These are phyloP conservation scores for Ceratocystis variospora DNA, from an alignment of 2,329 filamentous ascomycete species.

Conservation along the genomic window DNA sequence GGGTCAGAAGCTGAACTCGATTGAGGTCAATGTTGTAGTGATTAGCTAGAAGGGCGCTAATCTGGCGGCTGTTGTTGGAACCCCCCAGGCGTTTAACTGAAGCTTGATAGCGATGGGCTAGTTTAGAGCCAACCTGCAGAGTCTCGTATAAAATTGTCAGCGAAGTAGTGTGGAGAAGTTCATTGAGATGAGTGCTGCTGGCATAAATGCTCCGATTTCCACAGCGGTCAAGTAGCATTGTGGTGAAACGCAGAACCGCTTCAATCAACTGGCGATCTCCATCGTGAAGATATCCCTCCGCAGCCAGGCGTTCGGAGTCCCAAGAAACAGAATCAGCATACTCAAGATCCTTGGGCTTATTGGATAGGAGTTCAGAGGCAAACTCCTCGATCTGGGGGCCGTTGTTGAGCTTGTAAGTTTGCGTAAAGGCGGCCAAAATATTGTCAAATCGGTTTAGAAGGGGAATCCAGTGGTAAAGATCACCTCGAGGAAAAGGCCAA, in stretches of 20 bases:
- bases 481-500: slow-evolving; percentile 93
- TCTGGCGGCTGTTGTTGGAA: slow-evolving; percentile 40
- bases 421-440: slow-evolving; percentile 68
- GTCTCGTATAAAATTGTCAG: slow-evolving; percentile 63
- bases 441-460: slow-evolving; percentile 86
- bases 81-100: slow-evolving; percentile 61
- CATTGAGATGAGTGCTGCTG: slow-evolving; percentile 79
- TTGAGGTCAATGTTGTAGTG: slow-evolving; percentile 75
- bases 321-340: slow-evolving; percentile 29
- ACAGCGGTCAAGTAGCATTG: slow-evolving; percentile 81
- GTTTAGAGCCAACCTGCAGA: slow-evolving; percentile 66
- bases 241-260: slow-evolving; percentile 69
- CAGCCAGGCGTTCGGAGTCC: slow-evolving; percentile 34
- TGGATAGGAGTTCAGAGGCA: slow-evolving; percentile 48
- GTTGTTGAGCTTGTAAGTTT: slow-evolving; percentile 63
- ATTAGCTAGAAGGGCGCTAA: slow-evolving; percentile 64
- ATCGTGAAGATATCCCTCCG: slow-evolving; percentile 53
- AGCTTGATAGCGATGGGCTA: slow-evolving; percentile 85
- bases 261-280: slow-evolving; percentile 73
- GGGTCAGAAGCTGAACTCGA: slow-evolving; percentile 67
- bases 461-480: slow-evolving; percentile 96
- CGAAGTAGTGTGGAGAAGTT: slow-evolving; percentile 77
- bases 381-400: slow-evolving; percentile 74
- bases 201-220: slow-evolving; percentile 93
- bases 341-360: slow-evolving; percentile 39